phyloP scores from a whole-genome alignment of 2,329 filamentous ascomycete genomes.

The Fonsecaea monophora region DNA sequence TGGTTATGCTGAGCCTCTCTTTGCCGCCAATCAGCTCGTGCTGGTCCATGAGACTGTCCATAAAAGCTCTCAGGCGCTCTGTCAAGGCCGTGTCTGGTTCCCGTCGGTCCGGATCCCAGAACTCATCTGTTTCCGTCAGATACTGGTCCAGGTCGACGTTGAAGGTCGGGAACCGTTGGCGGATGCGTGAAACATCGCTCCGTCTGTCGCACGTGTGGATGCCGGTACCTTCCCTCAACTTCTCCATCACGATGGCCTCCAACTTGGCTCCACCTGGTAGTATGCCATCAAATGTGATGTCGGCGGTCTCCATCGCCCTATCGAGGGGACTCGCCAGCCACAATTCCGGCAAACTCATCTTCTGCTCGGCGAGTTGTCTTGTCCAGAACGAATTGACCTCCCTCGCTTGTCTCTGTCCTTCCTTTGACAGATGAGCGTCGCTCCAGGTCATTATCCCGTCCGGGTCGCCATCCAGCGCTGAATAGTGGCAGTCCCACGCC shows the following conservation, averaged over 20 bases:
- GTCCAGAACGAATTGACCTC: slow-evolving; percentile 58
- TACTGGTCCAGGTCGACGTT: slow-evolving; percentile 60
- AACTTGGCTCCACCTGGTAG: slow-evolving; percentile 48
- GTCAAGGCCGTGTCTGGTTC: slow-evolving; percentile 59
- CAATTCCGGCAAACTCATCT: slow-evolving; percentile 60
- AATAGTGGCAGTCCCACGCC: slow-evolving; percentile 69
- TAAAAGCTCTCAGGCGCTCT: slow-evolving; percentile 51
- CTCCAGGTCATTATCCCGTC: slow-evolving; percentile 63
- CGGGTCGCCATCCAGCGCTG: slow-evolving; percentile 58
- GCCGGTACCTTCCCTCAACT: slow-evolving; percentile 65
- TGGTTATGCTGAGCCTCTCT: slow-evolving; percentile 62
- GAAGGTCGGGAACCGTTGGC: slow-evolving; percentile 48
- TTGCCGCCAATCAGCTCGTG: slow-evolving; percentile 48
- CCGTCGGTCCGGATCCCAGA: slow-evolving; percentile 58
- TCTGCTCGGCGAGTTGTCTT: slow-evolving; percentile 48
- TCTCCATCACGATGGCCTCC: slow-evolving; percentile 64
- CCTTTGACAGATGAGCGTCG: slow-evolving; percentile 63
- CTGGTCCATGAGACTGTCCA: slow-evolving; percentile 62
- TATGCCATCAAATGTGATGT: slow-evolving; percentile 57
- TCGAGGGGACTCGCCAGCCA: slow-evolving; percentile 66
- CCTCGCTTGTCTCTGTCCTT: slow-evolving; percentile 60
- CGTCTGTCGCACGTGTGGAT: slow-evolving; percentile 69
- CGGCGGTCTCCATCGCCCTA: slow-evolving; percentile 63
- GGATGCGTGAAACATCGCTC: slow-evolving; percentile 57
- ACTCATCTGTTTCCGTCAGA: slow-evolving; percentile 62